Evolutionary conservation across 768 basidiomycete species (phyloP), one percentile per base, ranked within the genome.

Genomic region (Pleurotus giganteus): DNA sequence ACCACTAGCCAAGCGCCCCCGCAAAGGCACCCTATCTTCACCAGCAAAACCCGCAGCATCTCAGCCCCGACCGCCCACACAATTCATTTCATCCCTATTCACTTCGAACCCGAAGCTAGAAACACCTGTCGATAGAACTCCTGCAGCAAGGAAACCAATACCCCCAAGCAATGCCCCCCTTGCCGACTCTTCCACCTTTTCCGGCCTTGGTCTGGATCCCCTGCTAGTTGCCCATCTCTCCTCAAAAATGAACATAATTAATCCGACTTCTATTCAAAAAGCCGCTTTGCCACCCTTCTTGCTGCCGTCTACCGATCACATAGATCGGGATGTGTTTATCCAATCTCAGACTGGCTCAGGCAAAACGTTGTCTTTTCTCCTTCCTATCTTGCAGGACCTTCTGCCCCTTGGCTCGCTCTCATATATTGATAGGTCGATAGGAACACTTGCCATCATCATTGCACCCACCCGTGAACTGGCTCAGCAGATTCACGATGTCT

Each of bases 271-370:
- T 8, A 93, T 97, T 57, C 96, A 98, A 69, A 80, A 88, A 56
- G 84, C 87, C 6, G 79, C 86, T n/a, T 77, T 98, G 39, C 78
- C 90, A 3, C 65, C 76, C 29, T 71, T 72, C 49, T 66, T 76
- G 23, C 62, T 70, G 6, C 56, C 65, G 6, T 68, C 76, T 0
- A 60, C 70, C 24, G 73, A 67, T 58, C 71, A 70, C 57, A 58
- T 61, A 45, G 72, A 74, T 46, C 77, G 89, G 56, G 94, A 96
- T 69, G 82, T 90, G 12, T 95, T 97, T 69, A 91, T 98, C 54
- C 95, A 97, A 69, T 91, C 94, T 11, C 94, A 98, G 67, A 98
- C 96, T 7, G 96, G 96, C 53, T 98, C 95, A 0, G 96, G 96
- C 65, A 98, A 98, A 72, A 98, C 95, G 0, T 74, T 98, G 21